phyloP scores from a whole-genome alignment of 306 rosid species.

The Acacia confusa region DNA sequence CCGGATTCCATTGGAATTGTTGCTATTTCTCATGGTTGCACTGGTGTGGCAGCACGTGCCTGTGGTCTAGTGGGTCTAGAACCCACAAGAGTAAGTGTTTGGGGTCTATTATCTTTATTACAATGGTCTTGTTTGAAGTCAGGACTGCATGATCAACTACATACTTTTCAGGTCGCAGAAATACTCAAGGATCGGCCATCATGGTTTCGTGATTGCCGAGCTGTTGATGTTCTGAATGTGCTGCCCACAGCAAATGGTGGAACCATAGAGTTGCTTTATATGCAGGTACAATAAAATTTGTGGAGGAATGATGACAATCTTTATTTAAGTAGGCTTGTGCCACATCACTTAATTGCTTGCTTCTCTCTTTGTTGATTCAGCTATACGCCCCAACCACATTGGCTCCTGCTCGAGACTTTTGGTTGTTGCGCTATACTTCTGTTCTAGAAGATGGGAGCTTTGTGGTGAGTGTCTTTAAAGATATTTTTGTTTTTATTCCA shows the following conservation, averaged over 20 bases:
- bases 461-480: conserved; percentile 54
- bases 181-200: conserved; percentile 82
- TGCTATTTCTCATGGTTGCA: conserved; percentile 99
- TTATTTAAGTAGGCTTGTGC: neutral
- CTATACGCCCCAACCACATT: conserved; percentile 88
- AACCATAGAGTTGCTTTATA: conserved; percentile 77
- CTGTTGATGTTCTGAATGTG: conserved; percentile 65
- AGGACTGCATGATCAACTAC: neutral
- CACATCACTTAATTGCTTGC: neutral
- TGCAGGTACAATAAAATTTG: conserved; percentile 59
- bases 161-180: conserved; percentile 61
- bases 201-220: conserved; percentile 89
- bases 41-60: conserved; percentile 99
- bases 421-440: conserved; percentile 82
- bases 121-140: neutral
- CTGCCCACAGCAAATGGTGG: conserved; percentile 84
- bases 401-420: conserved; percentile 90
- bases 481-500: neutral
- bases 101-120: neutral
- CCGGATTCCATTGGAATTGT: conserved; percentile 99
- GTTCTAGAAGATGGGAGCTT: conserved; percentile 87
- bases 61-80: conserved; percentile 99
- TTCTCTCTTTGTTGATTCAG: conserved; percentile 35
- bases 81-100: conserved; percentile 91
- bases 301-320: neutral